Evolutionary conservation across 2,329 filamentous ascomycete species (phyloP).

Genomic region (Talaromyces piceae): DNA sequence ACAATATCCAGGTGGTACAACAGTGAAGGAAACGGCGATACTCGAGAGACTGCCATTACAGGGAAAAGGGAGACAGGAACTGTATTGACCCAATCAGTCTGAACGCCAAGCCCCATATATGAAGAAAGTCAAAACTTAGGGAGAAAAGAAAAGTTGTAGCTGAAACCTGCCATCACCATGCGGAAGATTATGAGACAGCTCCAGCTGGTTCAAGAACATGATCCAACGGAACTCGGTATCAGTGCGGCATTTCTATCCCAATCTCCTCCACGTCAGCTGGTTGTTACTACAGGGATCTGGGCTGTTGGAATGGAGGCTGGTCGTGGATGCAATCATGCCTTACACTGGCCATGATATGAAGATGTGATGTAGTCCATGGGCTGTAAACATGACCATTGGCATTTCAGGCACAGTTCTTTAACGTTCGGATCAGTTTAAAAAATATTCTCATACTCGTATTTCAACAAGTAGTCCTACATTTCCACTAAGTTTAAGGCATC

Average conservation of each 20-base stretch:
- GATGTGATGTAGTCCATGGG: conserved; percentile 4
- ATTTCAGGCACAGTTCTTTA: not conserved
- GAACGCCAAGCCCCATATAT: not conserved
- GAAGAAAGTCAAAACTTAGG: too few relatives aligned
- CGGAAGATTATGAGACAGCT: too few relatives aligned
- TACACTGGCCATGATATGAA: conserved; percentile 8
- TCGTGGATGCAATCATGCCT: conserved; percentile 13
- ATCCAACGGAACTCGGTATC: not conserved
- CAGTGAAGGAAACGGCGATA: conserved; percentile 21
- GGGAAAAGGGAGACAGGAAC: not conserved
- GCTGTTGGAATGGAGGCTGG: not conserved
- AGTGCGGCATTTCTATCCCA: not conserved
- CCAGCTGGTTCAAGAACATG: too few relatives aligned
- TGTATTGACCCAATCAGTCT: not conserved
- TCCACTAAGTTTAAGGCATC: not conserved
- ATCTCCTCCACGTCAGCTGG: not conserved
- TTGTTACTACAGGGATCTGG: not conserved
- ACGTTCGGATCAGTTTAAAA: not conserved
- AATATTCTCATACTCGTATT: not conserved
- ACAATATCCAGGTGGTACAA: conserved; percentile 44
- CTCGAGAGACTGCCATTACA: not conserved
- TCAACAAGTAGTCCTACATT: not conserved
- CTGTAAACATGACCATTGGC: not conserved
- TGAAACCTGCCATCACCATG: too few relatives aligned
- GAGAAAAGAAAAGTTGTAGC: not conserved